Evolutionary conservation across 129 eudicot genomes (phyloP).

Genomic region (Logfia minima): DNA sequence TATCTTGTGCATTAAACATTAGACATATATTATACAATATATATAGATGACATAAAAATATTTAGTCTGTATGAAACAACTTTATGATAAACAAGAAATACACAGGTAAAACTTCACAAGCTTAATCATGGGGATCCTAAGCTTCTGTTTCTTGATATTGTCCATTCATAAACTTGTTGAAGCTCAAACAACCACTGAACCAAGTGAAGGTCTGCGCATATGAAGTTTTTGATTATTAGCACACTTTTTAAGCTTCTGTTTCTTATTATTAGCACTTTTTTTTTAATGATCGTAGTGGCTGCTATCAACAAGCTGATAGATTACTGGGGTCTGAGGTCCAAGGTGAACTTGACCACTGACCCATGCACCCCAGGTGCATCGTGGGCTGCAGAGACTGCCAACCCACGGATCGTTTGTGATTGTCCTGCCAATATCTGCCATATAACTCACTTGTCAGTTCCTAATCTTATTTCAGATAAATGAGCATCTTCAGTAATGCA

Average conservation of each 20-base stretch:
- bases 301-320: constrained; percentile 65
- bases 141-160: constrained; percentile 42
- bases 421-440: constrained; percentile 56
- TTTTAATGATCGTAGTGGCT: constrained; percentile 40
- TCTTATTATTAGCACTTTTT: neutral
- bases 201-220: constrained; percentile 50
- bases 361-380: constrained; percentile 56
- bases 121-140: constrained; percentile 45
- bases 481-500: neutral
- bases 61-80: constrained; percentile 6
- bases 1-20: constrained; percentile 28
- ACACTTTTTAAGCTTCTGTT: neutral
- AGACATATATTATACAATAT: constrained; percentile 7
- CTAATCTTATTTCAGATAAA: neutral
- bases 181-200: constrained; percentile 53
- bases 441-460: constrained; percentile 63
- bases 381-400: constrained; percentile 54
- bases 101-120: constrained; percentile 6
- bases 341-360: constrained; percentile 49
- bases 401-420: constrained; percentile 63
- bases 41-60: neutral
- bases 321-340: constrained; percentile 54
- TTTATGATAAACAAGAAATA: neutral
- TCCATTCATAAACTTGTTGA: constrained; percentile 34
- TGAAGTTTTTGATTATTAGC: constrained; percentile 11